phyloP scores from a whole-genome alignment of 805 yeast species.

The Yarrowia sp. region DNA sequence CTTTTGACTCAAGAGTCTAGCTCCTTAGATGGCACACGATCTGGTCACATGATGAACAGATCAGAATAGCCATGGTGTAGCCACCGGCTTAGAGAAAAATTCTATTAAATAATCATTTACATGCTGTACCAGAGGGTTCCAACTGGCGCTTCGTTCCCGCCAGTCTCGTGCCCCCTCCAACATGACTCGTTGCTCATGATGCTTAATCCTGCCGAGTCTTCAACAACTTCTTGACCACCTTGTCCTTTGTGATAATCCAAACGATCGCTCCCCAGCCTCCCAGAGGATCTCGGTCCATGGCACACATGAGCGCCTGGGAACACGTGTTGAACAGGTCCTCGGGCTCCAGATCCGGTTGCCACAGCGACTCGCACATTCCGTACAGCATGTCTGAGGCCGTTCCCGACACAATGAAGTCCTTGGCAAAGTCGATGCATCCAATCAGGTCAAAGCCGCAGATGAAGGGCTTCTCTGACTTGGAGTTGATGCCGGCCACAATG shows the following conservation, averaged over 20 bases:
- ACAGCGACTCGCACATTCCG: slow-evolving; percentile 98
- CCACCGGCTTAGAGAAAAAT: background rate
- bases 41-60: no score
- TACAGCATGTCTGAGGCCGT: slow-evolving; percentile 96
- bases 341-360: slow-evolving; percentile 91
- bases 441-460: slow-evolving; percentile 95
- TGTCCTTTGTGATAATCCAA: slow-evolving; percentile 88
- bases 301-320: slow-evolving; percentile 90
- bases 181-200: slow-evolving; percentile 6
- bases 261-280: slow-evolving; percentile 99
- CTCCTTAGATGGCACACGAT: no score
- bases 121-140: background rate
- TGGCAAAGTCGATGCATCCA: slow-evolving; percentile 94
- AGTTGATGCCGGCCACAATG: slow-evolving; percentile 90
- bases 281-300: slow-evolving; percentile 95
- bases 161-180: background rate
- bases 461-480: slow-evolving; percentile 82
- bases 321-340: slow-evolving; percentile 96
- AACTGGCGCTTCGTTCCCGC: no score
- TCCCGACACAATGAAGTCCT: slow-evolving; percentile 94
- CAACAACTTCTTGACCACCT: slow-evolving; percentile 83
- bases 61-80: background rate
- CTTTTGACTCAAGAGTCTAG: no score
- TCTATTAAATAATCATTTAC: slow-evolving; percentile 34
- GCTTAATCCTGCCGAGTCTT: slow-evolving; percentile 92